Percentiles rank a stretch among this genome's conserved stretches.
These are phyloP conservation scores for Polyplosphaeria fusca DNA, from an alignment of 495 filamentous ascomycete genomes.

Conservation along the genomic window DNA sequence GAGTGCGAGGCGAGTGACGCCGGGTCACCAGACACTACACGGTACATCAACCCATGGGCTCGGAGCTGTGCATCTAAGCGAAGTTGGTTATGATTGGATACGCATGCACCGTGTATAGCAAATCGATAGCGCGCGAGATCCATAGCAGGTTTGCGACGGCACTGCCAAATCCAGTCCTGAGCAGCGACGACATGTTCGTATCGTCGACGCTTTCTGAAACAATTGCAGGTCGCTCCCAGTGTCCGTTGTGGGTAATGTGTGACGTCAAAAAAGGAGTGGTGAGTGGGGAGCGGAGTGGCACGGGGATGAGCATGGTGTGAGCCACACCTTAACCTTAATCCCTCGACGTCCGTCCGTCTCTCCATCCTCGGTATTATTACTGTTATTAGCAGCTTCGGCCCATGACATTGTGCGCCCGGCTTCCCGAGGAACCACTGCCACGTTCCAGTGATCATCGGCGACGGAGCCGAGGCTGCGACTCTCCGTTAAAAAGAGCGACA, in stretches of 20 bases:
- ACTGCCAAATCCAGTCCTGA: not conserved
- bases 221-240: too few relatives aligned
- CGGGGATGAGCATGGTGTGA: not conserved
- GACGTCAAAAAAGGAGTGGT: not conserved
- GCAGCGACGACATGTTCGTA: too few relatives aligned
- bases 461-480: not conserved
- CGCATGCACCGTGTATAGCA: not conserved
- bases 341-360: too few relatives aligned
- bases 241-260: too few relatives aligned
- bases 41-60: not conserved
- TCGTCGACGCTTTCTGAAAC: too few relatives aligned
- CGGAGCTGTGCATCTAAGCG: constrained; percentile 3
- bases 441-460: not conserved
- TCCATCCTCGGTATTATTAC: not conserved
- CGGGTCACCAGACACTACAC: too few relatives aligned
- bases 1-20: too few relatives aligned
- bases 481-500: too few relatives aligned
- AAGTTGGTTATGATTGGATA: not conserved
- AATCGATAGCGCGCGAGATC: constrained; percentile 1
- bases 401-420: not conserved
- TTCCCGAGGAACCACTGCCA: not conserved
- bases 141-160: not conserved
- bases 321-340: constrained; percentile 20
- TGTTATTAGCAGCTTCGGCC: not conserved
- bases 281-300: not conserved